Base-by-base conservation (phyloP, 495 filamentous ascomycete genomes). In the Penicillium robsamsonii region DNA sequence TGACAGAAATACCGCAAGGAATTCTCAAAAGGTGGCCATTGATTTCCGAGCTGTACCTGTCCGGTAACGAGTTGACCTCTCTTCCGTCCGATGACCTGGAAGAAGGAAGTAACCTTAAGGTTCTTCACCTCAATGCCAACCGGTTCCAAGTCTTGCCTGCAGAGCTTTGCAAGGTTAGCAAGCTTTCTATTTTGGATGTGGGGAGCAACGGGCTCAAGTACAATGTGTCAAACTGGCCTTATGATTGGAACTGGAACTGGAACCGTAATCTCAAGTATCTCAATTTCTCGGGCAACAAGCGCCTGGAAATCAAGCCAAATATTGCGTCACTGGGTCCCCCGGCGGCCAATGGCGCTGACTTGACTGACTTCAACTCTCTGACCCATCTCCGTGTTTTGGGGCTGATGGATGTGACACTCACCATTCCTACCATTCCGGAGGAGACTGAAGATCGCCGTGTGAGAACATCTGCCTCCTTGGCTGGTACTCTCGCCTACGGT, bases 211-310 rank as follows among this genome's bases (percentile, higher is more conserved):
- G 80, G n/a, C 79, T 99, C 44, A 99, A 97, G 69, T 99, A 99
- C 78, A 99, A 99, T 66, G 92, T 99, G 33, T 94, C 92, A 25
- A 99, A 99, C 66, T 96, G 95, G 82, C 94, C 95, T 1, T 99
- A 99, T 65, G 94, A 99, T 68, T 99, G 94, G 94, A 99, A 99
- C 64, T 99, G 94, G 94, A 97, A 97, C 69, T 91, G 92, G 81
- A 99, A 97, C 58, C 87, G 87, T 37, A 92, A 96, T 57, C 76
- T 99, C 54, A 89, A 91, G 57, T 97, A 95, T 64, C 86, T 99
- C 56, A 99, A 97, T 64, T 82, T 99, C 57, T 97, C 93, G 7
- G 94, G 95, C 24, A 99, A 99, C 77, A 95, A 96, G 70, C 86
- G 93, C 30, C 72, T 99, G 40, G 95, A 99, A 72, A 99, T 99